Conservation (phyloP, 768 basidiomycete species). For the Agrocybe chaxingu region DNA sequence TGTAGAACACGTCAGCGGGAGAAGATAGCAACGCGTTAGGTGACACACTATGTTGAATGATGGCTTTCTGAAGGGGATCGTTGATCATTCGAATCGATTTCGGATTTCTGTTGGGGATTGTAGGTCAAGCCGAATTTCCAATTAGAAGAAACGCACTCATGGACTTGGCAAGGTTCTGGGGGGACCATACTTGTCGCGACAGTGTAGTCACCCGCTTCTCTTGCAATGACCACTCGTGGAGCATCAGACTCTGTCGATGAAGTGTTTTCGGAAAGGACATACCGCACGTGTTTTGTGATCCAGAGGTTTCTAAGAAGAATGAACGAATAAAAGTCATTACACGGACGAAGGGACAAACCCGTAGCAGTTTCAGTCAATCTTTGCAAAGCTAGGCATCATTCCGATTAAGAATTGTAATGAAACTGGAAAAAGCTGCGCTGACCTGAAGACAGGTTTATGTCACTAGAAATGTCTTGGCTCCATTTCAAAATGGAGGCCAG, state of each 20-base stretch:
- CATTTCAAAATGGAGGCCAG: constrained; percentile 68
- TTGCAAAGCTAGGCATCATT: constrained; percentile 46
- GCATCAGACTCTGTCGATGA: neutral
- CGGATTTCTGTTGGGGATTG: constrained; percentile 42
- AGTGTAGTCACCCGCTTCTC: constrained; percentile 69
- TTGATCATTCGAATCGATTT: constrained; percentile 53
- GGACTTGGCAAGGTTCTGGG: constrained; percentile 61
- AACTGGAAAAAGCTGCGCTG: constrained; percentile 4
- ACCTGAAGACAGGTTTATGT: constrained; percentile 68
- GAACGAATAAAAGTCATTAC: constrained; percentile 4
- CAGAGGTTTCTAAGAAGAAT: constrained; percentile 49
- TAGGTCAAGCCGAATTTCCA: neutral
- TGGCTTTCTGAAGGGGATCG: constrained; percentile 64
- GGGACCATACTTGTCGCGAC: constrained; percentile 64
- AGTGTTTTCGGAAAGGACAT: constrained; percentile 7
- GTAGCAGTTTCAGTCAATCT: constrained; percentile 70
- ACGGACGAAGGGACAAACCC: constrained; percentile 32
- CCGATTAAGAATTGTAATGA: neutral
- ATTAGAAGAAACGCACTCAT: constrained; percentile 46
- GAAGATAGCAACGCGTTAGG: neutral
- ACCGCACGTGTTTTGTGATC: constrained; percentile 64
- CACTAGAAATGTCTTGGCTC: constrained; percentile 73
- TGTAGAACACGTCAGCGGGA: constrained; percentile 19
- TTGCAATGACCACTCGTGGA: constrained; percentile 54
- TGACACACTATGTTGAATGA: constrained; percentile 59